phyloP scores from a whole-genome alignment of 495 filamentous ascomycete species.

The Neurospora terricola region DNA sequence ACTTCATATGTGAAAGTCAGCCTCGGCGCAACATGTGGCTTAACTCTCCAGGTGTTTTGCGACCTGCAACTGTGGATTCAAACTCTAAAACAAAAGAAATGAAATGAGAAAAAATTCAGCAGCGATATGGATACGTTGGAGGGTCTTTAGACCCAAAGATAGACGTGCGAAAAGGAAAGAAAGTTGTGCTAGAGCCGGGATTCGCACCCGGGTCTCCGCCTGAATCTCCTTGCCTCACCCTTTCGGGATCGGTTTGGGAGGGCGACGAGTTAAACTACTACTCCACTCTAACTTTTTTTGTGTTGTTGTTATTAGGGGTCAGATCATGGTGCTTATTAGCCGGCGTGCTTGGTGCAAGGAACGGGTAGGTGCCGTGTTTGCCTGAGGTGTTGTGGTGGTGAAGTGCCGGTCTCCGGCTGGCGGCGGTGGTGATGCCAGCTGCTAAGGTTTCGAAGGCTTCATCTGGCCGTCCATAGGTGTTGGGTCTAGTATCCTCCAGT shows the following conservation, averaged over 20 bases:
- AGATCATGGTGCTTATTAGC: not conserved
- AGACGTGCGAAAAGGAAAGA: not conserved
- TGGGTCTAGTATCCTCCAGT: not conserved
- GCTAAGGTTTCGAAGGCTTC: not conserved
- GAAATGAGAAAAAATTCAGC: not conserved
- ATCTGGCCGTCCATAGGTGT: not conserved
- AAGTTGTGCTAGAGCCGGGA: constrained; percentile 13
- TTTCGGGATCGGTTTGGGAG: constrained; percentile 8
- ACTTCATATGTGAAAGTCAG: not conserved
- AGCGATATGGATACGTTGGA: not conserved
- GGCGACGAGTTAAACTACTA: constrained; percentile 23
- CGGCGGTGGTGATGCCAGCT: not conserved
- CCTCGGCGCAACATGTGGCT: not conserved
- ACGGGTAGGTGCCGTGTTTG: not conserved
- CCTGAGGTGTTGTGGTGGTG: not conserved
- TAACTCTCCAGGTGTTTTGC: not conserved
- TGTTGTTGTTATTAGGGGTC: not conserved
- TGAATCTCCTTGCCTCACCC: not conserved
- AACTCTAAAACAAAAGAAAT: not conserved
- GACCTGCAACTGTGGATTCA: not conserved
- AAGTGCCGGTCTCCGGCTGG: not conserved
- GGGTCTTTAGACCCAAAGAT: rapidly evolving
- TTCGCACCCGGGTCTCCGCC: constrained; percentile 19
- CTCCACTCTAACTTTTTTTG: constrained; percentile 12
- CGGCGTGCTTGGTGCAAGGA: not conserved